Percentiles rank a stretch among this genome's conserved stretches.
phyloP scores from a whole-genome alignment of 1,284 basidiomycete species.

The Uromyces viciae-fabae region DNA sequence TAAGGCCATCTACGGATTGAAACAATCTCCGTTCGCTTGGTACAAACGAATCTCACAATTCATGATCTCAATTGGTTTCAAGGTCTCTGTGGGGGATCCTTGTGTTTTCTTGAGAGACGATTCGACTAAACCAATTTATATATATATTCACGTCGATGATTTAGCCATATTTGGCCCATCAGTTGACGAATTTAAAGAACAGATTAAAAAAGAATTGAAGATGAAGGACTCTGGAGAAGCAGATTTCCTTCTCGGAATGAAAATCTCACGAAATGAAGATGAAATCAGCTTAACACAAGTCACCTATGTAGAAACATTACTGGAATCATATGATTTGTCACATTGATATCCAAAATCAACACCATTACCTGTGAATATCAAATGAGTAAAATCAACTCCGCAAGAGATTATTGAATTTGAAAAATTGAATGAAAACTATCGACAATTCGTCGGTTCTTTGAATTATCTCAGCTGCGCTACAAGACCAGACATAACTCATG shows the following conservation, averaged over 20 bases:
- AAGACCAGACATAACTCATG: too few relatives aligned
- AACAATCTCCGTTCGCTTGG: slow-evolving; percentile 33
- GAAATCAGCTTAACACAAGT: not conserved
- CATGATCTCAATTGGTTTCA: slow-evolving; percentile 12
- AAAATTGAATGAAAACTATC: not conserved
- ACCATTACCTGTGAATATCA: not conserved
- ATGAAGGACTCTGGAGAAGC: slow-evolving; percentile 20
- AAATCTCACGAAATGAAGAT: too few relatives aligned
- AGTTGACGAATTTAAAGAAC: not conserved
- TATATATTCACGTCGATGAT: slow-evolving; percentile 13
- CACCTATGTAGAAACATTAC: not conserved
- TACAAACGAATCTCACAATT: slow-evolving; percentile 3
- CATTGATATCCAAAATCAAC: too few relatives aligned
- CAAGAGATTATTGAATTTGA: not conserved
- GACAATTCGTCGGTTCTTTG: not conserved
- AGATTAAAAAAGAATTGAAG: not conserved
- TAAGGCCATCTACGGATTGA: slow-evolving; percentile 36
- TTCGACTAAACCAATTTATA: not conserved
- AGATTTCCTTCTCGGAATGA: not conserved
- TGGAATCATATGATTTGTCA: too few relatives aligned
- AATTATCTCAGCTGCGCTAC: not conserved
- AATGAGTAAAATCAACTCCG: not conserved
- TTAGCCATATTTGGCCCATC: not conserved
- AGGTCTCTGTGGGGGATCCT: slow-evolving; percentile 1
- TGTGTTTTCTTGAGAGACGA: not conserved